Conservation (phyloP, 768 basidiomycete genomes). For the Pisolithus albus region DNA sequence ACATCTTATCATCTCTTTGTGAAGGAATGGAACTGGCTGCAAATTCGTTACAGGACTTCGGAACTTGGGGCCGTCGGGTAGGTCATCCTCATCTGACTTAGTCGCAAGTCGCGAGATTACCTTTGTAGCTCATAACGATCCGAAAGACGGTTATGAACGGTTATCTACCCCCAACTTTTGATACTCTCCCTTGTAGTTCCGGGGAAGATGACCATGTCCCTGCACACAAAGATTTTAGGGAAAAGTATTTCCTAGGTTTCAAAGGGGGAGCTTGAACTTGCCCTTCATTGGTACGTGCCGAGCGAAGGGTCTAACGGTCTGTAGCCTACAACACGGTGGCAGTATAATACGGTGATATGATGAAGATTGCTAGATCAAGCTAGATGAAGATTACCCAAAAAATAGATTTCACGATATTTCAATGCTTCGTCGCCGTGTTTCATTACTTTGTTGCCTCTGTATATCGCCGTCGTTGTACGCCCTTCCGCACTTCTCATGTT, state of each 20-base stretch:
- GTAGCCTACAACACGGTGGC: too few relatives aligned
- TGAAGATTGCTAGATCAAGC: too few relatives aligned
- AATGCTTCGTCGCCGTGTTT: neutral
- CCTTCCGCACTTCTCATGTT: neutral
- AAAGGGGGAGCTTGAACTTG: constrained; percentile 31
- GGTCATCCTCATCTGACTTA: constrained; percentile 22
- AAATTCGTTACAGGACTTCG: constrained; percentile 90
- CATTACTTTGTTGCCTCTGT: neutral
- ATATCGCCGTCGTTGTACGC: neutral
- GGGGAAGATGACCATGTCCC: constrained; percentile 45
- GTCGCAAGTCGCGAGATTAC: neutral
- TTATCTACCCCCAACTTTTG: constrained; percentile 53
- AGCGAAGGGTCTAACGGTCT: too few relatives aligned
- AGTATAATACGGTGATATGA: too few relatives aligned
- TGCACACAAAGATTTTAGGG: constrained; percentile 84
- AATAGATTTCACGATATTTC: too few relatives aligned
- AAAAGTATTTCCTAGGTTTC: constrained; percentile 84
- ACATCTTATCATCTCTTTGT: constrained; percentile 70
- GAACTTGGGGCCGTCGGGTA: constrained; percentile 90
- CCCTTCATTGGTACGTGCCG: neutral
- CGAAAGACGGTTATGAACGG: constrained; percentile 49
- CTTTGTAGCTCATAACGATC: constrained; percentile 80
- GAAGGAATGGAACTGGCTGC: constrained; percentile 85
- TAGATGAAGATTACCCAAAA: too few relatives aligned
- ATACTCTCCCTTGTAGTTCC: constrained; percentile 16